Evolutionary conservation across 768 basidiomycete species (phyloP).

Genomic region (Tulasnella sp.): DNA sequence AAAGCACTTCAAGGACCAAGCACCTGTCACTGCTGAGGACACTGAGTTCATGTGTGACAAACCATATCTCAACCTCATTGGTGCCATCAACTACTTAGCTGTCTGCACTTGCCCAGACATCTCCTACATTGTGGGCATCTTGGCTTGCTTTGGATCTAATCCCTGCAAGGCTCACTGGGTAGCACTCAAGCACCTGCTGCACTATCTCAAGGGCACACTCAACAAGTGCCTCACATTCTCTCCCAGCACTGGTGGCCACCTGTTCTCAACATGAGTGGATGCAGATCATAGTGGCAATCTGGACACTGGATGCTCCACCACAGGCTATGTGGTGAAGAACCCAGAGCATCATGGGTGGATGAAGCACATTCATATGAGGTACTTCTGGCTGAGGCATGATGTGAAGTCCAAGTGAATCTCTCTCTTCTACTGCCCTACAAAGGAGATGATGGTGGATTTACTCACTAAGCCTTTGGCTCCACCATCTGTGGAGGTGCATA

Average conservation of each 20-base stretch:
- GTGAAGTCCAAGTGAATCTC: constrained; percentile 4
- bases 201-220: background rate
- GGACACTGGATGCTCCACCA: constrained; percentile 22
- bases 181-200: constrained; percentile 8
- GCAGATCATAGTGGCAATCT: constrained; percentile 24
- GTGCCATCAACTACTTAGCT: too few species aligned
- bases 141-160: constrained; percentile 12
- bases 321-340: constrained; percentile 23
- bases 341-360: background rate
- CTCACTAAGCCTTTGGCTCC: constrained; percentile 9
- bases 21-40: constrained; percentile 24
- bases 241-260: background rate
- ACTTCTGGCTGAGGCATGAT: constrained; percentile 1
- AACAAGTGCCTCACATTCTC: constrained; percentile 6
- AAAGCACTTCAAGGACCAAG: constrained; percentile 23
- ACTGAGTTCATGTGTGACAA: constrained; percentile 20
- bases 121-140: constrained; percentile 8
- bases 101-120: constrained; percentile 12
- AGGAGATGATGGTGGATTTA: constrained; percentile 4
- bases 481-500: background rate
- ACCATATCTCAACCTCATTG: background rate
- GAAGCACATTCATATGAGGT: constrained; percentile 6
- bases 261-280: constrained; percentile 19
- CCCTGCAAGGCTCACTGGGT: constrained; percentile 12
- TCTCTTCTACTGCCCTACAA: background rate